Evolutionary conservation across 1,284 basidiomycete genomes (phyloP).

Genomic region (Omphalotus olearius): DNA sequence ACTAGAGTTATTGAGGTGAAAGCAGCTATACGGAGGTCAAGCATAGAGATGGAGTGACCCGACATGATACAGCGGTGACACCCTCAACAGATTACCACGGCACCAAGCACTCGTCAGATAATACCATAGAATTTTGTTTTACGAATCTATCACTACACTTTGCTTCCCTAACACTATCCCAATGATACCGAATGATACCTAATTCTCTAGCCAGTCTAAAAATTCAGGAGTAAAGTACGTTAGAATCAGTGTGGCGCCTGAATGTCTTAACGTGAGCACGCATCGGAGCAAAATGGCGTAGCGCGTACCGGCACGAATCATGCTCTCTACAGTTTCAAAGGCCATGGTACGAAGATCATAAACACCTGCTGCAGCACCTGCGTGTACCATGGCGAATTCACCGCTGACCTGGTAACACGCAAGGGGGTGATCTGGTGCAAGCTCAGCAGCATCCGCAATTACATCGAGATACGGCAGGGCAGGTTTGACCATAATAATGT

Average conservation of each 20-base stretch:
- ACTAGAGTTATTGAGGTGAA: conserved; percentile 29
- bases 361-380: conserved; percentile 89
- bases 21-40: conserved; percentile 27
- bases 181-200: conserved; percentile 2
- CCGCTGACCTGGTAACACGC: conserved; percentile 97
- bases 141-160: background rate
- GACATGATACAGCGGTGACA: background rate
- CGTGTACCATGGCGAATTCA: conserved; percentile 96
- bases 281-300: conserved; percentile 5
- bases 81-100: background rate
- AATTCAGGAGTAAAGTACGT: conserved; percentile 97
- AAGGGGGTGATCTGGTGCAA: conserved; percentile 84
- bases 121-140: no score
- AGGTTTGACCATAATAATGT: conserved; percentile 99
- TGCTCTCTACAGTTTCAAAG: conserved; percentile 86
- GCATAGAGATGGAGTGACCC: conserved; percentile 22
- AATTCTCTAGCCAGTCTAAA: conserved; percentile 80
- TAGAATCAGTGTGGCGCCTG: conserved; percentile 86
- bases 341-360: conserved; percentile 93
- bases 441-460: conserved; percentile 81
- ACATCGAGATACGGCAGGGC: conserved; percentile 95
- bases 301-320: conserved; percentile 82
- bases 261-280: conserved; percentile 10
- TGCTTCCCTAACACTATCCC: no score
- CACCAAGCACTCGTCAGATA: background rate